Evolutionary conservation across 768 basidiomycete genomes (phyloP), one percentile per base, ranked within the genome.

Genomic region (Phlebiopsis flavidoalba): DNA sequence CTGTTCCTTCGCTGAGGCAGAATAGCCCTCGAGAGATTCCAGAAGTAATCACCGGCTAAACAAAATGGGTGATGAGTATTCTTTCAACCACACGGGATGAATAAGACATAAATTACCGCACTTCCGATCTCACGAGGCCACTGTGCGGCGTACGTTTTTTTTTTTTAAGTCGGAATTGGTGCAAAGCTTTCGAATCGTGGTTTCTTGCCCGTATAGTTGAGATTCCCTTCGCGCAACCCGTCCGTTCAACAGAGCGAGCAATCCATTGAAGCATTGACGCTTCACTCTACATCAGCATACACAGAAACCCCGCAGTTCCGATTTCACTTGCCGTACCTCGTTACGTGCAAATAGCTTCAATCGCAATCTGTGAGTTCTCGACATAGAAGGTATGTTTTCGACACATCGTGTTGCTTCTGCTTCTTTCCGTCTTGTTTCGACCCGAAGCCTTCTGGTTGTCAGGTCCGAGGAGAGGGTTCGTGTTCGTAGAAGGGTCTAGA

Each of bases 91-190:
- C 8, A 8, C 8, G 45, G 5, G 10, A 43, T 26, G n/a, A 11
- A 40, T 22, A 19, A 53, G 49, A 48, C 3, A 61, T 8, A 79
- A n/a, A n/a, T n/a, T n/a, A n/a, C n/a, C 90, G 70, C 63, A 95
- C 93, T 17, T 96, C 96, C n/a, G n/a, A 73, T 99, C 96, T n/a
- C 17, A 98, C 95, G 2, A 99, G n/a, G 85, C 96, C 96, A 99
- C 67, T 98, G 95, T 5, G 95, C 91, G 24, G 95, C 89, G n/a
- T 5, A 95, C 95, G 67, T 98, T n/a, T n/a, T n/a, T n/a, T n/a
- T n/a, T n/a, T n/a, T n/a, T n/a, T 95, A 66, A 90, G 74, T 35
- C 96, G 82, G 57, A n/a, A 98, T 89, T 1, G 96, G 96, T 5
- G 96, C 88, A 74, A 96, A 99, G 61, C 92, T 95, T 61, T 87